Percentiles rank a stretch among this genome's conserved stretches.
Evolutionary conservation across 2,329 filamentous ascomycete species (phyloP).

Genomic region (Coccinonectria pachysandricola): DNA sequence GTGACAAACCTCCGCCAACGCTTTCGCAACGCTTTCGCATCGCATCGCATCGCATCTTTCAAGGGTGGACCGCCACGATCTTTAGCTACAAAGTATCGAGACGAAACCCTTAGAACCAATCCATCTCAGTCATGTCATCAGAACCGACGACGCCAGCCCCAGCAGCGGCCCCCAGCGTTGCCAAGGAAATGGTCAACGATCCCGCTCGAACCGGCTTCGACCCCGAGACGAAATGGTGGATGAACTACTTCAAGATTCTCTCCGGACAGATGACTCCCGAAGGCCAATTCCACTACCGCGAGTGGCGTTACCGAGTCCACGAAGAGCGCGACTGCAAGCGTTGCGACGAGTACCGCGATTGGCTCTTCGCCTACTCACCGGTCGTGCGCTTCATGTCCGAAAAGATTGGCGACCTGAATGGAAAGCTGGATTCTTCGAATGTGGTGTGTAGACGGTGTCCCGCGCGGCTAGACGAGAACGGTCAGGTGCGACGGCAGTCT

Average conservation of each 20-base stretch:
- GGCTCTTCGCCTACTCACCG: slow-evolving; percentile 74
- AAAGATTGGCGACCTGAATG: slow-evolving; percentile 70
- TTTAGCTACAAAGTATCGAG: too few relatives aligned
- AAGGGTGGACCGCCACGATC: too few relatives aligned
- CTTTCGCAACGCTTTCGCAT: too few relatives aligned
- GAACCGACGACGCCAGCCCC: slow-evolving; percentile 6
- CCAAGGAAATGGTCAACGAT: slow-evolving; percentile 42
- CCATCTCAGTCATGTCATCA: slow-evolving; percentile 11
- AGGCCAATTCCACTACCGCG: slow-evolving; percentile 66
- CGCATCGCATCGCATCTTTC: too few relatives aligned
- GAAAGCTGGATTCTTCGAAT: slow-evolving; percentile 60
- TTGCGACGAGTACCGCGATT: slow-evolving; percentile 76
- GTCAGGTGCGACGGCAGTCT: slow-evolving; percentile 51
- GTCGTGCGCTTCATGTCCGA: slow-evolving; percentile 78
- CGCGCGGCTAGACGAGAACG: slow-evolving; percentile 43
- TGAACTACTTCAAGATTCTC: slow-evolving; percentile 78
- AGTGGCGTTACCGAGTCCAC: slow-evolving; percentile 62
- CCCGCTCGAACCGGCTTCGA: slow-evolving; percentile 53
- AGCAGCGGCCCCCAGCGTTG: slow-evolving; percentile 6
- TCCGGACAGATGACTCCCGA: slow-evolving; percentile 60
- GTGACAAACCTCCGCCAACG: too few relatives aligned
- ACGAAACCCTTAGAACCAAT: too few relatives aligned
- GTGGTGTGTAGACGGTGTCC: slow-evolving; percentile 76
- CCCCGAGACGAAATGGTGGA: slow-evolving; percentile 54
- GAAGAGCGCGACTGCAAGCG: slow-evolving; percentile 69